Evolutionary conservation across 192 early-diverging fungal genomes (phyloP).

Genomic region (Backusella parvicylindrica): DNA sequence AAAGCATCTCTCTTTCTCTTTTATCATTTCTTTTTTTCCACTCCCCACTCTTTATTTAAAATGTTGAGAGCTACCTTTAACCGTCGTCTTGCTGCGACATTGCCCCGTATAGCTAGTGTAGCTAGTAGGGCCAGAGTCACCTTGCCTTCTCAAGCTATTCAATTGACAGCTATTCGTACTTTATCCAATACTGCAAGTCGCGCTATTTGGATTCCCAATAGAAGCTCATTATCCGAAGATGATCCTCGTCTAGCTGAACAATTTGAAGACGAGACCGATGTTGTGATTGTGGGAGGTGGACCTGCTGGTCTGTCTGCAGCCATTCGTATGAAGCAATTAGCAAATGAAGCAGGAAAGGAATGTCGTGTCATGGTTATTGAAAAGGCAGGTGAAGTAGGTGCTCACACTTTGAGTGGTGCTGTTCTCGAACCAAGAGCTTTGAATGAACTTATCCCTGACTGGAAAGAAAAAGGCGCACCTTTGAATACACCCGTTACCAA

Average conservation of each 20-base stretch:
- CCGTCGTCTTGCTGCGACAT: background rate
- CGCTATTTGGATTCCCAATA: slow-evolving; percentile 35
- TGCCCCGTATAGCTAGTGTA: background rate
- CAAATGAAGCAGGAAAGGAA: slow-evolving; percentile 77
- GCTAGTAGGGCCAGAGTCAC: background rate
- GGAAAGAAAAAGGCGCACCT: slow-evolving; percentile 95
- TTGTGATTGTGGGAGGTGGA: slow-evolving; percentile 94
- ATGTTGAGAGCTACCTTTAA: background rate
- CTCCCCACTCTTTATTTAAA: background rate
- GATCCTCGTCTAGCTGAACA: slow-evolving; percentile 54
- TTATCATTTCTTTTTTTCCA: background rate
- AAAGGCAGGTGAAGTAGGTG: slow-evolving; percentile 92
- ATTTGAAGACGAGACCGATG: slow-evolving; percentile 87
- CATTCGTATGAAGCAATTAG: slow-evolving; percentile 91
- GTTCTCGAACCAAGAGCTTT: slow-evolving; percentile 91
- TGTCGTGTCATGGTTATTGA: slow-evolving; percentile 89
- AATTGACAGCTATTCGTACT: background rate
- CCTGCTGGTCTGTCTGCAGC: slow-evolving; percentile 94
- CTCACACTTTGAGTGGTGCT: slow-evolving; percentile 94
- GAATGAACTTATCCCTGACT: slow-evolving; percentile 95
- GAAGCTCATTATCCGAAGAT: slow-evolving; percentile 33
- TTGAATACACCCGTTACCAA: slow-evolving; percentile 79
- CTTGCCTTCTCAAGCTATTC: slow-evolving; percentile 2
- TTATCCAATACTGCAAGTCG: background rate
- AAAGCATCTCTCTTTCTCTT: slow-evolving; percentile 9